phyloP scores from a whole-genome alignment of 2,329 filamentous ascomycete genomes.

The Sporothrix euskadiensis region DNA sequence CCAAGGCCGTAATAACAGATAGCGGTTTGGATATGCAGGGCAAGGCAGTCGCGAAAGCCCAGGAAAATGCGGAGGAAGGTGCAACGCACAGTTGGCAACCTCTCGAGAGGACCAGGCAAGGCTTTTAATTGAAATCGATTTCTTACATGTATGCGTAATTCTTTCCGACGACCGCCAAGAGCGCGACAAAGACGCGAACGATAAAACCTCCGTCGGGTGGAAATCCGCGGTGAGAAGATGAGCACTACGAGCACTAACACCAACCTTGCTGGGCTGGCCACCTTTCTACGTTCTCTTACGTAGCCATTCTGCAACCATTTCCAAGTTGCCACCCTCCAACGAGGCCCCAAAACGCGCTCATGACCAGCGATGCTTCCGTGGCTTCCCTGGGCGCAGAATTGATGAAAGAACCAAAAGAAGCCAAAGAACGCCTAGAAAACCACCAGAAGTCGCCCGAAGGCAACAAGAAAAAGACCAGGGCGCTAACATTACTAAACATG shows the following conservation, averaged over 20 bases:
- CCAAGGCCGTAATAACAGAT: background rate
- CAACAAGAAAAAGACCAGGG: background rate
- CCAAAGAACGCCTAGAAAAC: background rate
- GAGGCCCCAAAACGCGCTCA: background rate
- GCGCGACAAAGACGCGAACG: background rate
- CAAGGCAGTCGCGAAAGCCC: background rate
- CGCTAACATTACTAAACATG: background rate
- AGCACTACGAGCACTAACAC: background rate
- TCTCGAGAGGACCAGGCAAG: background rate
- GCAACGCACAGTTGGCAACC: background rate
- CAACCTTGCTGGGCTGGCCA: background rate
- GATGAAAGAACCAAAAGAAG: background rate
- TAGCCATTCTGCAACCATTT: background rate
- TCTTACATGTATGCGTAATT: background rate
- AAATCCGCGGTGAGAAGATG: background rate
- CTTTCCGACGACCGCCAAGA: background rate
- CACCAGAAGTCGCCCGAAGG: background rate
- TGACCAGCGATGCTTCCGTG: slow-evolving; percentile 13
- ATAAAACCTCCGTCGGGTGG: background rate
- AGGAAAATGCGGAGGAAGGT: slow-evolving; percentile 7
- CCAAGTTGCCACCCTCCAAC: too few species aligned
- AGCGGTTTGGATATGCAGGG: background rate
- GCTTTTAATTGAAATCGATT: slow-evolving; percentile 3
- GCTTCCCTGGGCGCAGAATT: background rate
- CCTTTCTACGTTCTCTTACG: background rate